A percentile compares a stretch with the other conserved stretches of the same genome.
These are phyloP conservation scores for Metschnikowia proteae DNA, from an alignment of 805 yeast genomes.

Conservation along the genomic window DNA sequence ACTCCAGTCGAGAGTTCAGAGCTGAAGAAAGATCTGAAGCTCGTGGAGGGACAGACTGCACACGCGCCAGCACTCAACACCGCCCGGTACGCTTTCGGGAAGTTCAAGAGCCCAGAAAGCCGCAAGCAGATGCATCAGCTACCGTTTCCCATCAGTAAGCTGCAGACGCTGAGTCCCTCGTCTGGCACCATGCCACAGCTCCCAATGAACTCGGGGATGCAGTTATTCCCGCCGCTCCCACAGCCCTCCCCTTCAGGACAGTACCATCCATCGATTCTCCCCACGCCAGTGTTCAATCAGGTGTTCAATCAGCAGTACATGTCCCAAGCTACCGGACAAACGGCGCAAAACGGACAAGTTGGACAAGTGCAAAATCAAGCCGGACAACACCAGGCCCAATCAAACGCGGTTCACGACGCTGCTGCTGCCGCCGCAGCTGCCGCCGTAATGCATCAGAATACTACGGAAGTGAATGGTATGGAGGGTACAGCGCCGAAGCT, in stretches of 20 bases:
- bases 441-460: not conserved
- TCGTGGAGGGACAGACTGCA: conserved; percentile 7
- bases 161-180: conserved; percentile 40
- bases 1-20: conserved; percentile 38
- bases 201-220: conserved; percentile 21
- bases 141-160: conserved; percentile 36
- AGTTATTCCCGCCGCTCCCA: conserved; percentile 24
- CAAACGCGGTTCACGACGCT: conserved; percentile 2
- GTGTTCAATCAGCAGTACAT: conserved; percentile 18
- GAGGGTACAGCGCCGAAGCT: conserved; percentile 12
- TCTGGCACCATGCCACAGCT: conserved; percentile 38
- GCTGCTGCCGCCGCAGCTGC: conserved; percentile 5
- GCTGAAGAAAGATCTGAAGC: conserved; percentile 7
- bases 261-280: conserved; percentile 20
- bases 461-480: not conserved
- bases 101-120: conserved; percentile 18
- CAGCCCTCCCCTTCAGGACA: conserved; percentile 27
- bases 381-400: not conserved
- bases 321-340: conserved; percentile 1
- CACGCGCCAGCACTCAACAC: conserved; percentile 9
- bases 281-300: conserved; percentile 34
- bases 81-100: conserved; percentile 12
- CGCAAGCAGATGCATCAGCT: conserved; percentile 17
- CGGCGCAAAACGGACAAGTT: not conserved
- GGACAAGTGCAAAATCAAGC: not conserved